These are phyloP conservation scores for Jacaranda mimosifolia DNA, from an alignment of 257 asterid genomes.

Conservation along the genomic window DNA sequence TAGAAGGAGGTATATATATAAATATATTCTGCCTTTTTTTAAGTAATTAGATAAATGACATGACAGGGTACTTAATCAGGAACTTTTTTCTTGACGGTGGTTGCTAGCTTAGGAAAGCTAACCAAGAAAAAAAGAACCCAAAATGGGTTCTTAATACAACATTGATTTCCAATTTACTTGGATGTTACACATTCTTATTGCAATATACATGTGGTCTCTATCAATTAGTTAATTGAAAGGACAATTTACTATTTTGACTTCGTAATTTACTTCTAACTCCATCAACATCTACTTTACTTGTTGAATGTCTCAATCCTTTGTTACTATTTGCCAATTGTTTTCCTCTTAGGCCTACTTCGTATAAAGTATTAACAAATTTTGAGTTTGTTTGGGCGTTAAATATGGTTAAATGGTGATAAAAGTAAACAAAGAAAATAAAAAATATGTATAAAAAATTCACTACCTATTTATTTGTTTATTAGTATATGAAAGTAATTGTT, in stretches of 20 bases:
- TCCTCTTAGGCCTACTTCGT: background rate
- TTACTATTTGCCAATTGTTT: background rate
- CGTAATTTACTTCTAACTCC: no score
- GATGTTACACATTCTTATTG: no score
- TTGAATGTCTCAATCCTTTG: constrained; percentile 9
- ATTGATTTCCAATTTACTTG: background rate
- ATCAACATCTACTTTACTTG: background rate
- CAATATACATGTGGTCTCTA: background rate
- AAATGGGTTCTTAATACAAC: background rate
- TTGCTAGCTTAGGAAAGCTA: constrained; percentile 34
- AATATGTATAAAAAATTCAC: no score
- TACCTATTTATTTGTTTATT: no score
- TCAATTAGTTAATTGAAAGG: background rate
- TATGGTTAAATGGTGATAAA: no score
- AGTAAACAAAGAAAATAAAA: no score
- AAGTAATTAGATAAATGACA: background rate
- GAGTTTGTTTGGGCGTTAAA: no score
- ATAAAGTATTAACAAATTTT: background rate
- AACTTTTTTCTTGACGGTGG: constrained; percentile 6
- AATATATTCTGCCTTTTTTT: no score
- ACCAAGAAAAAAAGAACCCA: background rate
- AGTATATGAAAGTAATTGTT: no score
- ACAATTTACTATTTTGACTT: constrained; percentile 2
- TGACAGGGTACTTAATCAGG: constrained; percentile 11
- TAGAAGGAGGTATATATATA: no score